Conservation (phyloP, 2,329 filamentous ascomycete species). For the Aspergillus sp. region DNA sequence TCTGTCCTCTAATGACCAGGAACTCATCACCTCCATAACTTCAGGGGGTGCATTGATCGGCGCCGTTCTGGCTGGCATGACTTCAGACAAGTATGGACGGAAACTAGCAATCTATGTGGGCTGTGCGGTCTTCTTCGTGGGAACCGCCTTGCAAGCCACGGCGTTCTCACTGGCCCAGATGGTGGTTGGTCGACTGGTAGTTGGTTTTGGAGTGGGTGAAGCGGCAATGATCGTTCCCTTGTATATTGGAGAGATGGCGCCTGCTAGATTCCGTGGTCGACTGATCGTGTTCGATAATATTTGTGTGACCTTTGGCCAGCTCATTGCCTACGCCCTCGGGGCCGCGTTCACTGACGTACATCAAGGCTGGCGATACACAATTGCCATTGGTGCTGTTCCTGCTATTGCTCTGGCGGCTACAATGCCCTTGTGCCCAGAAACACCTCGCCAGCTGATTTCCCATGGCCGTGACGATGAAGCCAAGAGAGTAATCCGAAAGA, state of each 20-base stretch:
- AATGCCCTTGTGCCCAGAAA: constrained; percentile 52
- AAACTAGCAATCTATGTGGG: constrained; percentile 20
- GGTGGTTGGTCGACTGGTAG: constrained; percentile 47
- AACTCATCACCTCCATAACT: constrained; percentile 54
- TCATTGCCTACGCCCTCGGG: constrained; percentile 28
- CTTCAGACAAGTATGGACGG: background rate
- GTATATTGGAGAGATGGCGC: constrained; percentile 13
- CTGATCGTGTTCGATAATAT: constrained; percentile 4
- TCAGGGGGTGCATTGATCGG: constrained; percentile 51
- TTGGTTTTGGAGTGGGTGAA: constrained; percentile 52
- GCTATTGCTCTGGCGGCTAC: constrained; percentile 48
- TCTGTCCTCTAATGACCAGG: constrained; percentile 46
- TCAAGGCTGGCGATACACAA: constrained; percentile 55
- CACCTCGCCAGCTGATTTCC: constrained; percentile 49
- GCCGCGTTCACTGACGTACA: constrained; percentile 43
- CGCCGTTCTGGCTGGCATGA: constrained; percentile 37
- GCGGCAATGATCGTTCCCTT: constrained; percentile 50
- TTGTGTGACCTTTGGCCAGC: constrained; percentile 4
- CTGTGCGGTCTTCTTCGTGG: constrained; percentile 42
- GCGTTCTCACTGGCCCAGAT: constrained; percentile 45
- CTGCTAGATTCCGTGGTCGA: background rate
- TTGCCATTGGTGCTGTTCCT: constrained; percentile 49
- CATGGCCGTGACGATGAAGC: constrained; percentile 47
- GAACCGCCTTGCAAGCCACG: constrained; percentile 38
- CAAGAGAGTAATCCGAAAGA: constrained; percentile 31